Evolutionary conservation across 1,284 basidiomycete species (phyloP), one percentile per base, ranked within the genome.

Genomic region (Ustilago vetiveriae): DNA sequence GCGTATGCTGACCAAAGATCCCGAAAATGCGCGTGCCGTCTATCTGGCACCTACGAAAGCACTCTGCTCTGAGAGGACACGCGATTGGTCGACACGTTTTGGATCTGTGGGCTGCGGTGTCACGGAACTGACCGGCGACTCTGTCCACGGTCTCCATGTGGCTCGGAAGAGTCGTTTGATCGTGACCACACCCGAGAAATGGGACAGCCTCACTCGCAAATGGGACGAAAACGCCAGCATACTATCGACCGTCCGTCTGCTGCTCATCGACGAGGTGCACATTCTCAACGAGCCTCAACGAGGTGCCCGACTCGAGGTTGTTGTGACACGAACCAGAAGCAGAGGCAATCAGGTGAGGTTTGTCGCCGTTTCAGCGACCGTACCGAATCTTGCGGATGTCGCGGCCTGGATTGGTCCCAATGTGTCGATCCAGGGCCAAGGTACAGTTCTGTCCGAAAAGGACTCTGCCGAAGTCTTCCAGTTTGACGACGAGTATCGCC

Each of bases 11-110:
- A 85, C 84, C 45, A 83, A 85, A 45, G 82, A 63, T 3, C 27
- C 56, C 7, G 45, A 54, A 30, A 58, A 45, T 21, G 46, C 54
- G 26, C 56, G 90, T 82, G 92, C 91, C 54, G 88, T 98, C 21
- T 98, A 98, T 78, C 89, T 98, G 79, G 92, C 94, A 0, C 94
- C 94, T 0, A 96, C 93, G 1, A 95, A 96, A 46, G 78, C 82
- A 0, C 84, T 98, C 1, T 98, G 94, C 72, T 86, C 88, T 0
- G 94, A 98, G 82, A 87, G 91, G 55, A 86, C 86, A 50, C 86
- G 85, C 42, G 94, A 98, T 76, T 98, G 95, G 95, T 84, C 85
- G 1, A 76, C 83, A 2, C 93, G 95, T 77, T 91, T 96, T 64
- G 86, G 87, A 40, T 84, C 86, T 1, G 84, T 94, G 5, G 90